phyloP scores from a whole-genome alignment of 306 rosid species.

The Acacia confusa region DNA sequence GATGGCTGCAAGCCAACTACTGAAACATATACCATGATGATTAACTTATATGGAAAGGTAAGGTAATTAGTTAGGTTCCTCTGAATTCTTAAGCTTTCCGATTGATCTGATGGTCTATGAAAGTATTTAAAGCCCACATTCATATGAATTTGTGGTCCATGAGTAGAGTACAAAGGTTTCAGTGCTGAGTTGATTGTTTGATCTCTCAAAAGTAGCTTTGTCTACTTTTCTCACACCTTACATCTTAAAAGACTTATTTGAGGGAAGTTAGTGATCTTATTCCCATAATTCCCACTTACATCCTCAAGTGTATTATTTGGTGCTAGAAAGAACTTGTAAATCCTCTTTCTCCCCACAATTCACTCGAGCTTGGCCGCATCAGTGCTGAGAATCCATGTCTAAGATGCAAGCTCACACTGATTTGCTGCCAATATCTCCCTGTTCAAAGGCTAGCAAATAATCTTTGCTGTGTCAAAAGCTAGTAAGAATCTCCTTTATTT shows the following conservation, averaged over 20 bases:
- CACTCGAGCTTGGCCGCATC: no score
- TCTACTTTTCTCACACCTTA: background rate
- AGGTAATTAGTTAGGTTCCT: slow-evolving; percentile 11
- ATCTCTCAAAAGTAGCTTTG: background rate
- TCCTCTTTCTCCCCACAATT: background rate
- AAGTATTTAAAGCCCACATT: background rate
- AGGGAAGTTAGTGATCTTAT: background rate
- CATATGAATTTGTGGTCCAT: background rate
- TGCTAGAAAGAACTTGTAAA: background rate
- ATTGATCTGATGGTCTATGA: slow-evolving; percentile 11
- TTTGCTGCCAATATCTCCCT: no score
- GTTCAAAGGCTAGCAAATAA: no score
- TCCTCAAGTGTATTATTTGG: background rate
- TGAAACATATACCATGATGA: slow-evolving; percentile 78
- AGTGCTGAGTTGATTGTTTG: background rate
- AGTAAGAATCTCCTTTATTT: no score
- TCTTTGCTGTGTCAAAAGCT: no score
- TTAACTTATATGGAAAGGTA: slow-evolving; percentile 88
- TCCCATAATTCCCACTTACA: background rate
- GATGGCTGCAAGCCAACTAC: slow-evolving; percentile 70
- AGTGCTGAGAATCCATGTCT: background rate
- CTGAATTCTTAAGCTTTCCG: background rate
- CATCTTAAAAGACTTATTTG: background rate
- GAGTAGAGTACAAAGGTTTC: background rate
- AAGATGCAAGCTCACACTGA: no score